These are phyloP conservation scores for Penicillium paxilli DNA, from an alignment of 495 filamentous ascomycete genomes.

Conservation along the genomic window DNA sequence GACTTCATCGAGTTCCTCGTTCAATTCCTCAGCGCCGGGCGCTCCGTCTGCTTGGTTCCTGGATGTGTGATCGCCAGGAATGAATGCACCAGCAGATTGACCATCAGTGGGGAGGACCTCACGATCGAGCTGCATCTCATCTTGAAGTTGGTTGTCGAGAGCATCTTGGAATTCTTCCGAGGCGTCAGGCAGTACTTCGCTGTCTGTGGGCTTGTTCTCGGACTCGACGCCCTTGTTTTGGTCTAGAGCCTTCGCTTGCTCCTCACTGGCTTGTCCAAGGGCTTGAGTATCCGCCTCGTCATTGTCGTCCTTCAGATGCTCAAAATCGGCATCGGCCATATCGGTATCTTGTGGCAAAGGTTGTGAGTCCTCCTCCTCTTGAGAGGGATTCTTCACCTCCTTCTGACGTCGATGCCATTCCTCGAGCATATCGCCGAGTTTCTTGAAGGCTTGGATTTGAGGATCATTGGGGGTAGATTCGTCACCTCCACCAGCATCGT, in stretches of 20 bases:
- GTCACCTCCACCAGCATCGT: constrained; percentile 42
- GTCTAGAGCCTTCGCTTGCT: constrained; percentile 79
- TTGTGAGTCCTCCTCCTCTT: constrained; percentile 59
- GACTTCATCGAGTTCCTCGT: constrained; percentile 67
- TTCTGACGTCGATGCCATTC: constrained; percentile 83
- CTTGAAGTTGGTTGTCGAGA: constrained; percentile 46
- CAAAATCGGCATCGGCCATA: constrained; percentile 75
- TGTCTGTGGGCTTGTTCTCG: constrained; percentile 55
- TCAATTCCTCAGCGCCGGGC: constrained; percentile 43
- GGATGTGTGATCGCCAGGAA: constrained; percentile 37
- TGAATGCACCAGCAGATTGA: constrained; percentile 43
- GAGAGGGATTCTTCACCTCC: constrained; percentile 69
- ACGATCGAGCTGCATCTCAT: constrained; percentile 50
- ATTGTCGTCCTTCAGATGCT: constrained; percentile 84
- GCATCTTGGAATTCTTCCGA: constrained; percentile 54
- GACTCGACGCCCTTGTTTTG: constrained; percentile 81
- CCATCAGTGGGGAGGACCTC: constrained; percentile 35
- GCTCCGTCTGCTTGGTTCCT: constrained; percentile 31
- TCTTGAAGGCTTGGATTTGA: constrained; percentile 71
- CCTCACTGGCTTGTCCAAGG: constrained; percentile 81
- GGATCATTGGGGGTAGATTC: constrained; percentile 52
- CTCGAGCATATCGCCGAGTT: constrained; percentile 90
- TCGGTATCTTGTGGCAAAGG: constrained; percentile 57
- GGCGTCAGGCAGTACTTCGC: constrained; percentile 60
- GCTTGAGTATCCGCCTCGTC: constrained; percentile 83